Evolutionary conservation across 2,329 filamentous ascomycete species (phyloP).

Genomic region (Exophiala sideris): DNA sequence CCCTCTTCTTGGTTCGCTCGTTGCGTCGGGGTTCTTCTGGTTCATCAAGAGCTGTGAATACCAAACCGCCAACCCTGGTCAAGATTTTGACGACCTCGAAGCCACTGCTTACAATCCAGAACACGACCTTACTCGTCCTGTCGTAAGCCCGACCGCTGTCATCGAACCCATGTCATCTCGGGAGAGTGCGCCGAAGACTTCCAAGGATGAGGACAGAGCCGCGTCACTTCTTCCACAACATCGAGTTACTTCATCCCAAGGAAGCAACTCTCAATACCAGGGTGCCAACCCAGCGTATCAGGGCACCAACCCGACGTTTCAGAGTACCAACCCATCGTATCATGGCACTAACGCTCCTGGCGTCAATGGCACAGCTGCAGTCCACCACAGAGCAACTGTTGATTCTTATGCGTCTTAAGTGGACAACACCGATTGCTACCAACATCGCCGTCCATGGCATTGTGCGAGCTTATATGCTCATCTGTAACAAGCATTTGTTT

Average conservation of each 20-base stretch:
- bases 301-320: too few species aligned
- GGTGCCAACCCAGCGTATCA: too few species aligned
- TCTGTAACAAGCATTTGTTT: background rate
- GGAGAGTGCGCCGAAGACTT: conserved; percentile 11
- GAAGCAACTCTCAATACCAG: too few species aligned
- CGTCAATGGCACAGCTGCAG: conserved; percentile 3
- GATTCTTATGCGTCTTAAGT: background rate
- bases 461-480: too few species aligned
- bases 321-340: too few species aligned
- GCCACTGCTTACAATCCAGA: conserved; percentile 26
- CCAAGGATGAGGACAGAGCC: conserved; percentile 13
- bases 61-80: conserved; percentile 44
- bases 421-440: too few species aligned
- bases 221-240: conserved; percentile 5
- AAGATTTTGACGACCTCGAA: conserved; percentile 48
- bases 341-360: background rate
- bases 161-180: conserved; percentile 14
- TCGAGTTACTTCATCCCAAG: background rate
- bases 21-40: conserved; percentile 50
- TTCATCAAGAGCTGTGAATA: conserved; percentile 47
- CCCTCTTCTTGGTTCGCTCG: conserved; percentile 43
- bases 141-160: conserved; percentile 24
- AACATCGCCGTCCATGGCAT: too few species aligned
- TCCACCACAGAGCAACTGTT: conserved; percentile 15
- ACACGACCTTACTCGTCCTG: conserved; percentile 24